Percentiles rank a stretch among this genome's conserved stretches.
Conservation (phyloP, 371 early-diverging fungal species). For the Nematocida minor region DNA sequence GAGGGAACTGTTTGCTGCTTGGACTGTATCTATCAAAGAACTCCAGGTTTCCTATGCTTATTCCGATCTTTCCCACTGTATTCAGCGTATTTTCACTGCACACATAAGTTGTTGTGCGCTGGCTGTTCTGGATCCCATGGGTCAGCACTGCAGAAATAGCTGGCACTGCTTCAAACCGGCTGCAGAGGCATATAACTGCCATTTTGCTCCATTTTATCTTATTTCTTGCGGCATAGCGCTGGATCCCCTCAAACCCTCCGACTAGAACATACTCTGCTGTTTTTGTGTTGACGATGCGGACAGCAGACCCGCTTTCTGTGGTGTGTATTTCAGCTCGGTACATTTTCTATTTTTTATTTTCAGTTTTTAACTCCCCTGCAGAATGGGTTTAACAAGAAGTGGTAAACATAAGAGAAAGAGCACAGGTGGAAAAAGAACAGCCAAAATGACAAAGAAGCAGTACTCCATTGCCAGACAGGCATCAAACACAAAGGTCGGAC, state of each 20-base stretch:
- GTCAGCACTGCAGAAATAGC: conserved; percentile 7
- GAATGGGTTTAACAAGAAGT: conserved; percentile 61
- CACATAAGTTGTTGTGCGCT: neutral
- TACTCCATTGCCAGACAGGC: conserved; percentile 94
- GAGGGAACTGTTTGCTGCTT: neutral
- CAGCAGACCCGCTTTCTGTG: neutral
- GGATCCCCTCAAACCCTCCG: conserved; percentile 49
- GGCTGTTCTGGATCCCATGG: neutral
- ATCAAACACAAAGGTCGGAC: conserved; percentile 89
- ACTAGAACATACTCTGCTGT: conserved; percentile 7
- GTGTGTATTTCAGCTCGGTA: conserved; percentile 5
- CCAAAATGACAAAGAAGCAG: conserved; percentile 96
- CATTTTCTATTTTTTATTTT: conserved; percentile 47
- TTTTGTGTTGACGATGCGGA: conserved; percentile 4
- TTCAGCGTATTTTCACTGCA: neutral
- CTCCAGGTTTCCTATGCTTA: conserved; percentile 8
- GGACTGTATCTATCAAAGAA: neutral
- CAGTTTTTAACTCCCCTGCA: conserved; percentile 53
- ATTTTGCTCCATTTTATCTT: conserved; percentile 20
- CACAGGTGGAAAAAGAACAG: conserved; percentile 93
- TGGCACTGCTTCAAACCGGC: conserved; percentile 5
- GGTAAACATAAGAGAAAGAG: conserved; percentile 81
- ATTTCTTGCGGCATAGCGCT: conserved; percentile 1
- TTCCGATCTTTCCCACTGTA: neutral
- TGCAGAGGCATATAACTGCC: neutral